A percentile compares a stretch with the other conserved stretches of the same genome.
Conservation (phyloP, 352 stramenopile genomes). For the Globisporangium sylvaticum region DNA sequence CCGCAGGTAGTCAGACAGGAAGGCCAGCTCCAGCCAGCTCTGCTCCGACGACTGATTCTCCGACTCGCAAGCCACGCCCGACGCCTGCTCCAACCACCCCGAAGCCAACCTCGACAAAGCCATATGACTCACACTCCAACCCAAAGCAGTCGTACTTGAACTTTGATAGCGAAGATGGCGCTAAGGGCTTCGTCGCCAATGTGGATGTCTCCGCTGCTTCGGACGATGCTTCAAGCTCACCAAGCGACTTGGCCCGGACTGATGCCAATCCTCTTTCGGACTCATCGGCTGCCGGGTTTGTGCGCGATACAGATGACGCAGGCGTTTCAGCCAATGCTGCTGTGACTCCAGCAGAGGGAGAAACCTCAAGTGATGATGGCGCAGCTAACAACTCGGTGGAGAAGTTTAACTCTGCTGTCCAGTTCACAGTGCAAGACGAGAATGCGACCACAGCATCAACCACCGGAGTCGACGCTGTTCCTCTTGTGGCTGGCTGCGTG, state of each 20-base stretch:
- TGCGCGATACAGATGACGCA: background rate
- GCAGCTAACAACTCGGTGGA: background rate
- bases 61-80: background rate
- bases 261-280: background rate
- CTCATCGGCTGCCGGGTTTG: background rate
- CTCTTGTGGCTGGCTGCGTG: background rate
- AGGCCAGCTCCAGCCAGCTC: background rate
- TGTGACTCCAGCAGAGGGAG: background rate
- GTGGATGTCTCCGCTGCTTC: background rate
- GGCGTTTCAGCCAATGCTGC: background rate
- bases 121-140: background rate
- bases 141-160: conserved; percentile 1
- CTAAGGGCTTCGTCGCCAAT: background rate
- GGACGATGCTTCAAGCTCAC: no score
- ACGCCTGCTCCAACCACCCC: background rate
- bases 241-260: background rate
- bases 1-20: background rate
- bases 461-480: background rate
- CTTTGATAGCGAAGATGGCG: background rate
- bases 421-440: background rate
- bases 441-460: background rate
- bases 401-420: background rate
- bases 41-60: background rate
- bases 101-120: background rate
- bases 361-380: background rate